Base-by-base conservation (phyloP, 73 alveolate species). In the Stentor coeruleus region DNA sequence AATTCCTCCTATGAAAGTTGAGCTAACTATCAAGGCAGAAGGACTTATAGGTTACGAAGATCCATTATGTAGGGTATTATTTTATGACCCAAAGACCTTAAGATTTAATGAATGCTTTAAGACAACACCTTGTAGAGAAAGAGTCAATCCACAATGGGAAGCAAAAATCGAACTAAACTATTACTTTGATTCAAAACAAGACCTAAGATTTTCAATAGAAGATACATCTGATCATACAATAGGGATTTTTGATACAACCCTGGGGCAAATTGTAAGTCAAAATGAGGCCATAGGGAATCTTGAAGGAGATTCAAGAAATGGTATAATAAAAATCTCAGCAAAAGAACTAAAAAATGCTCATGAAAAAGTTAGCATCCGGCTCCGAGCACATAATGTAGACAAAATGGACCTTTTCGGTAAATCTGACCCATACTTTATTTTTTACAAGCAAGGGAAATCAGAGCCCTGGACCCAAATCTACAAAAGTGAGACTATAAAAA, bases 401-500 rank as follows among this genome's bases (percentile, higher is more conserved):
- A 35, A 35, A n/a, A 1, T 20, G 39, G 83, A 75, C 2, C 1
- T 33, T 1, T 15, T n/a, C 6, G 83, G 83, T 1, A 75, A 75
- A 75, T 37, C 80, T 40, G 83, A 75, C 38, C 83, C 83, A 37
- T 75, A 39, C 39, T n/a, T 75, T 1, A 75, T 14, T 15, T 14
- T 75, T 75, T 75, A 14, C 39, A 75, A 40, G 38, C 6, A 20
- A 75, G 15, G 14, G 39, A 35, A 31, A 40, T 75, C n/a, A 1
- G 26, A 35, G 1, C 26, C 77, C 0, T 75, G 83, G 83, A 14
- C 0, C n/a, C 38, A 75, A 2, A 26, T 31, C 72, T 38, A 39
- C 76, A 73, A 87, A 60, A 82, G 84, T 76, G 87, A 85, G 59
- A 81, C 58, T 35, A 38, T 75, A 15, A 58, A 33, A 59, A 74